Conservation (phyloP, 345 rosid genomes). For the Tarenaya hassleriana region DNA sequence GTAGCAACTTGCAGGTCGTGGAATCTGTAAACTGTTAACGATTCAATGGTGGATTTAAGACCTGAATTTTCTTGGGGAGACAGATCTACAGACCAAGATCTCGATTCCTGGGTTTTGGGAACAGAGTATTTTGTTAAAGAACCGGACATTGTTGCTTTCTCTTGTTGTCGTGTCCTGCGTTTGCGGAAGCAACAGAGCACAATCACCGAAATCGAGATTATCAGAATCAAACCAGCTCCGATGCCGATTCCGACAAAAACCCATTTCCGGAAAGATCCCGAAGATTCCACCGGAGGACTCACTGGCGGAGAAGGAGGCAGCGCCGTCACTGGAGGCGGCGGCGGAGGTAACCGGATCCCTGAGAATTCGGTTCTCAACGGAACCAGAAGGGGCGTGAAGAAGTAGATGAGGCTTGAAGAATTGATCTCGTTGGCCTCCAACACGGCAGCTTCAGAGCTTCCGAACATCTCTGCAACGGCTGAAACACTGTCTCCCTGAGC, state of each 20-base stretch:
- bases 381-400: constrained; percentile 59
- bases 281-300: constrained; percentile 10
- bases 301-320: constrained; percentile 22
- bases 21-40: constrained; percentile 56
- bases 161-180: constrained; percentile 18
- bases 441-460: constrained; percentile 31
- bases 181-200: constrained; percentile 30
- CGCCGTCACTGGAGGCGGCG: constrained; percentile 20
- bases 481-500: constrained; percentile 37
- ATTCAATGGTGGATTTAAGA: constrained; percentile 47
- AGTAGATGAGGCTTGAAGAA: constrained; percentile 26
- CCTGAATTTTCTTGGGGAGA: constrained; percentile 32
- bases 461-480: constrained; percentile 41
- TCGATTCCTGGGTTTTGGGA: constrained; percentile 14
- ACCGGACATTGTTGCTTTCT: constrained; percentile 19
- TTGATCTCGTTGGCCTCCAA: constrained; percentile 47
- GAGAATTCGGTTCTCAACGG: constrained; percentile 51
- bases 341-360: constrained; percentile 15
- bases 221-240: constrained; percentile 39
- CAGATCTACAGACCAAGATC: constrained; percentile 37
- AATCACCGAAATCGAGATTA: constrained; percentile 28
- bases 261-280: constrained; percentile 50
- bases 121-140: constrained; percentile 31
- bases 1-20: constrained; percentile 58
- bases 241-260: constrained; percentile 50